Evolutionary conservation across 2,329 filamentous ascomycete species (phyloP), one percentile per base, ranked within the genome.

Genomic region (Nigrograna mackinnonii): DNA sequence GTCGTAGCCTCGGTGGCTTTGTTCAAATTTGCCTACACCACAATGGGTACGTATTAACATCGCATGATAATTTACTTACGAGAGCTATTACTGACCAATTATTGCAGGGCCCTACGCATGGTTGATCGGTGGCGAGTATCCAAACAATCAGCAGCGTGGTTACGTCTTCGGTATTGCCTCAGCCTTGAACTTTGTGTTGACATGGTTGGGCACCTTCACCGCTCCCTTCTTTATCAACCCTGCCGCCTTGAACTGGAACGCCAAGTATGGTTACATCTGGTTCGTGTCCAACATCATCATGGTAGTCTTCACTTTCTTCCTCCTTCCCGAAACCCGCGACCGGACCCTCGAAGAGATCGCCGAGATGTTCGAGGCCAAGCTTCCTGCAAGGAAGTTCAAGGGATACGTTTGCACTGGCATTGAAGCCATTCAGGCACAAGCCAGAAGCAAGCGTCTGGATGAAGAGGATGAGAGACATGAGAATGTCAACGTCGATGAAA

Each of bases 161-260:
- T 58, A 58, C 54, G 62, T 54, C 1, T 50, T 63, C 14, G 45
- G 45, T 12, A 16, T 48, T 22, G 32, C 35, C 11, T 35, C 41
- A 12, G 12, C 38, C 3, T 5, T 48, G 6, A 45, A 12, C 4
- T 48, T 33, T 21, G 11, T 45, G 4, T 24, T 26, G 2, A 76
- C 76, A 50, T 79, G 77, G 77, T 62, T 75, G n/a, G 74, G 74
- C 0, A 79, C 76, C 0, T 80, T 80, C 49, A 48, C 77, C 0
- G 74, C 76, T 1, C 78, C 77, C 0, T 79, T 79, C 49, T 80
- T 81, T 49, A 80, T 81, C 62, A 80, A 80, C 49, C 73, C 74
- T 0, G 54, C 66, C 16, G 64, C 73, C 1, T 56, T 81, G 16
- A 74, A 75, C 49, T 81, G 77, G 78, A 77, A 77, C 4, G 77